These are phyloP conservation scores for Lepidium campestre DNA, from an alignment of 441 rosid species.

Conservation along the genomic window DNA sequence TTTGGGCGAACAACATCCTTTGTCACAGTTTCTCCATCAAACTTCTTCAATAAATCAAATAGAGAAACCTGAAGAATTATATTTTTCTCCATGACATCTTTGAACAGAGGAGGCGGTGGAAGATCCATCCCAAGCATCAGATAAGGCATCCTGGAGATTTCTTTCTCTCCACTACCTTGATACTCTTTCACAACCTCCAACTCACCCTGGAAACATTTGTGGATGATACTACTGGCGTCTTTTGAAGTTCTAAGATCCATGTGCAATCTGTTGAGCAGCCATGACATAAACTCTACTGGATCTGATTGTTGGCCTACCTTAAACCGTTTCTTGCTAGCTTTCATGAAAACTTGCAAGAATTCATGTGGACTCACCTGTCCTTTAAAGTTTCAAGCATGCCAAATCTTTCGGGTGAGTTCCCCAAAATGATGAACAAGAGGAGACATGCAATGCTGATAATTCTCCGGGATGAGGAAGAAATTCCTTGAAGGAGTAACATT, in stretches of 20 bases:
- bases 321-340: constrained; percentile 78
- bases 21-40: constrained; percentile 83
- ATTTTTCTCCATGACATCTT: constrained; percentile 97
- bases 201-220: constrained; percentile 95
- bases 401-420: constrained; percentile 88
- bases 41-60: constrained; percentile 82
- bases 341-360: constrained; percentile 95
- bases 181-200: constrained; percentile 80
- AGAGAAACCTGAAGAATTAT: constrained; percentile 97
- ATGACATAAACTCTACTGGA: constrained; percentile 92
- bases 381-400: constrained; percentile 95
- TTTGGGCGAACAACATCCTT: constrained; percentile 89
- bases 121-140: constrained; percentile 95
- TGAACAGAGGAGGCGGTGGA: constrained; percentile 94
- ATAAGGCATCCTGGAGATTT: constrained; percentile 78
- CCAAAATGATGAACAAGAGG: constrained; percentile 96
- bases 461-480: constrained; percentile 88
- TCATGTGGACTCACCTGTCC: constrained; percentile 99
- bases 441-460: constrained; percentile 74
- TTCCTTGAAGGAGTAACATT: constrained; percentile 92
- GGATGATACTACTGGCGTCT: constrained; percentile 64
- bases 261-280: constrained; percentile 94
- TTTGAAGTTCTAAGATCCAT: constrained; percentile 57
- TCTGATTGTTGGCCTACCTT: constrained; percentile 88
- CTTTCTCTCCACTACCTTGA: constrained; percentile 47